Evolutionary conservation across 2,329 filamentous ascomycete genomes (phyloP).

Genomic region (Hypoxylon sp.): DNA sequence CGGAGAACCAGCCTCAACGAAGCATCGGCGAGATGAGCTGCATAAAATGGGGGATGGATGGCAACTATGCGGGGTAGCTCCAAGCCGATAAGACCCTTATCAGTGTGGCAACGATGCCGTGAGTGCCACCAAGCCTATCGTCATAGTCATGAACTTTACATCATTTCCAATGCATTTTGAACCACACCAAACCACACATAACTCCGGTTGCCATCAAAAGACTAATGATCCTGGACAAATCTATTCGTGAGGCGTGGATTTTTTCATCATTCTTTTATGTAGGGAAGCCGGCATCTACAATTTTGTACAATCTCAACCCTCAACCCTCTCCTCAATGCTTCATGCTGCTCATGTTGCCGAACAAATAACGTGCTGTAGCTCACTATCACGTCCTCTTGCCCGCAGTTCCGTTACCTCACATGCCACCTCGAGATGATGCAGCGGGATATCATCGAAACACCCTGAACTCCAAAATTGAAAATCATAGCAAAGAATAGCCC

Average conservation of each 20-base stretch:
- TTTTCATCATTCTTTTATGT: constrained; percentile 30
- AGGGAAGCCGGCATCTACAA: constrained; percentile 1
- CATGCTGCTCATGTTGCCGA: constrained; percentile 9
- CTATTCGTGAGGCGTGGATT: not conserved
- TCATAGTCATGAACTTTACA: not conserved
- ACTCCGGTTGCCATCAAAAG: not conserved
- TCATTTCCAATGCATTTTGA: not conserved
- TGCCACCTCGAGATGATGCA: constrained; percentile 32
- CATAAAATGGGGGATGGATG: not conserved
- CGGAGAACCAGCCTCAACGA: constrained; percentile 11
- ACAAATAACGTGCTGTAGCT: constrained; percentile 11
- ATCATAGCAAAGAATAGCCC: constrained; percentile 26
- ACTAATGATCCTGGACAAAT: not conserved
- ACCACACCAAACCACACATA: not conserved
- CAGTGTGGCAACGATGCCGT: constrained; percentile 16
- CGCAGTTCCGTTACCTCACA: constrained; percentile 11
- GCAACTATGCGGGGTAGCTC: constrained; percentile 45
- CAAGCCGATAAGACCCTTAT: constrained; percentile 36
- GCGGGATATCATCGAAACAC: constrained; percentile 38
- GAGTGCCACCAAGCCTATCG: not conserved
- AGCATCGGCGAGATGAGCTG: constrained; percentile 9
- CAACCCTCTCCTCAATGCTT: constrained; percentile 8
- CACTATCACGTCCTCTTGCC: constrained; percentile 10
- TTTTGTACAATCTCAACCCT: constrained; percentile 32
- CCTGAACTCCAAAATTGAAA: constrained; percentile 30